phyloP scores from a whole-genome alignment of 106 monocot genomes.

The Hemerocallis citrina region DNA sequence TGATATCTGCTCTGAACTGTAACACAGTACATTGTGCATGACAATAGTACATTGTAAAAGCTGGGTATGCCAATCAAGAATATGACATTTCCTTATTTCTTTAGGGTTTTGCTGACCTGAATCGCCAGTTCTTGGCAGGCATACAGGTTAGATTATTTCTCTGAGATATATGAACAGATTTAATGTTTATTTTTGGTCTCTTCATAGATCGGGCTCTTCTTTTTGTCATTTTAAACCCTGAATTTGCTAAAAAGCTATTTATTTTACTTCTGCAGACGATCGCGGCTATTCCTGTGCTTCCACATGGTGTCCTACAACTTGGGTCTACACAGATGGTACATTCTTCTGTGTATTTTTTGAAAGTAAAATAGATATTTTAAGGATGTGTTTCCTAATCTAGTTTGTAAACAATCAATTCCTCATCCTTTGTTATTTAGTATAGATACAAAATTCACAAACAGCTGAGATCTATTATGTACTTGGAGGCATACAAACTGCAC shows the following conservation, averaged over 20 bases:
- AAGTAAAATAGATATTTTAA: not conserved
- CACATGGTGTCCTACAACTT: constrained; percentile 71
- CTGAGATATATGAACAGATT: too few species aligned
- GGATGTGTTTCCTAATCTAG: not conserved
- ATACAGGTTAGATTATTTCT: constrained; percentile 43
- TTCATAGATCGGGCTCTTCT: not conserved
- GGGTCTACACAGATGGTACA: constrained; percentile 69
- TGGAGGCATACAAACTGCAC: not conserved
- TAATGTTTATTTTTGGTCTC: not conserved
- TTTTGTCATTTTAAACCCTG: not conserved
- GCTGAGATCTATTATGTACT: not conserved
- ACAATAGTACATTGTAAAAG: not conserved
- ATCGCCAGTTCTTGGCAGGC: constrained; percentile 41
- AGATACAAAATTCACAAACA: not conserved
- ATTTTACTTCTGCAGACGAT: constrained; percentile 41
- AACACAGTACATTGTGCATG: too few species aligned
- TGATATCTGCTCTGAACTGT: too few species aligned
- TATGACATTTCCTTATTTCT: constrained; percentile 1
- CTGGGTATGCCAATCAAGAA: not conserved
- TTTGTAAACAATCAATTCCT: not conserved
- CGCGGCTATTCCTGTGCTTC: constrained; percentile 63
- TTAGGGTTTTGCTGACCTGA: constrained; percentile 51
- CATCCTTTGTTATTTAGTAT: not conserved
- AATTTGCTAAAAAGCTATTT: constrained; percentile 2
- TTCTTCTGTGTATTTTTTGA: not conserved